Evolutionary conservation across 148 eudicot genomes (phyloP).

Genomic region (Agrostemma githago): DNA sequence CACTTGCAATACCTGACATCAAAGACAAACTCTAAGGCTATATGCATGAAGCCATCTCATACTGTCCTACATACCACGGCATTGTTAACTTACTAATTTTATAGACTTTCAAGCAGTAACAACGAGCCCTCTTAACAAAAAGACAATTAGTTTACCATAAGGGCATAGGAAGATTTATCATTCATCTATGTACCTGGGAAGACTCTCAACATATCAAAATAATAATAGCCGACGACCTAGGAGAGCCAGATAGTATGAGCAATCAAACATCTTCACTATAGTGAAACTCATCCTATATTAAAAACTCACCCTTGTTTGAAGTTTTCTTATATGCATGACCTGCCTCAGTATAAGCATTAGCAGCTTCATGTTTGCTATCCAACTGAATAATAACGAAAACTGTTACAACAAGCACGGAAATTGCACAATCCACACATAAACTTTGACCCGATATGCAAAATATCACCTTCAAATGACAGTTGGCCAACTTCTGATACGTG

Average conservation of each 20-base stretch:
- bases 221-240: background rate
- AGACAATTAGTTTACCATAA: background rate
- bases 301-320: constrained; percentile 38
- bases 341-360: constrained; percentile 66
- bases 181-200: background rate
- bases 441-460: background rate
- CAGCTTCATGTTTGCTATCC: constrained; percentile 72
- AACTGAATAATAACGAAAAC: constrained; percentile 24
- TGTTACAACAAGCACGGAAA: background rate
- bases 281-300: background rate
- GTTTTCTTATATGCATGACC: constrained; percentile 64
- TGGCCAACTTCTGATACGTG: constrained; percentile 49
- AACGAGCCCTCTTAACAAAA: background rate
- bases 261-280: background rate
- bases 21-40: background rate
- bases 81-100: background rate
- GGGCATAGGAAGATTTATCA: background rate
- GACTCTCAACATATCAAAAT: background rate
- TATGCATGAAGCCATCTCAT: background rate
- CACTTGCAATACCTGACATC: background rate
- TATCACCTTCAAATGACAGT: constrained; percentile 50
- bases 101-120: background rate
- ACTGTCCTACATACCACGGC: background rate
- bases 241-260: background rate
- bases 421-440: background rate